Conservation (phyloP, 1,284 basidiomycete genomes). For the Abortiporus biennis region DNA sequence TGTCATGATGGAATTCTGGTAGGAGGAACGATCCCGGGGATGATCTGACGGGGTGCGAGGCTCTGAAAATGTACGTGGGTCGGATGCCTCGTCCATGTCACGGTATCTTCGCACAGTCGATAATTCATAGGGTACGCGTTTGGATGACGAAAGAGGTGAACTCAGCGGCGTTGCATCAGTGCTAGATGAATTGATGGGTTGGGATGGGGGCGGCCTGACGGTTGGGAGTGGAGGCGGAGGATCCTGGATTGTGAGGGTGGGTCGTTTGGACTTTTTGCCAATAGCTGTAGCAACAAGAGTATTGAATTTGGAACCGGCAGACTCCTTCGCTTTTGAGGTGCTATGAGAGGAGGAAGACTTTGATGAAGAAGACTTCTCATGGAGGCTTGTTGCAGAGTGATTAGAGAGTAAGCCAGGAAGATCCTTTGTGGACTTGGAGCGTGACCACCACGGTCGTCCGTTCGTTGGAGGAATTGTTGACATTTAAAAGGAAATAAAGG, state of each 20-base stretch:
- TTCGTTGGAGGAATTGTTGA: slow-evolving; percentile 16
- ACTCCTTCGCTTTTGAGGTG: slow-evolving; percentile 18
- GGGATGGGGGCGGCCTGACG: slow-evolving; percentile 16
- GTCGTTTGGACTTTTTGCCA: slow-evolving; percentile 58
- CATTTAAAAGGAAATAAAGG: slow-evolving; percentile 19
- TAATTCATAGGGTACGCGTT: slow-evolving; percentile 31
- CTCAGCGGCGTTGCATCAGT: slow-evolving; percentile 16
- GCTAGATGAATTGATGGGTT: slow-evolving; percentile 20
- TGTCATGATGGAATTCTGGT: slow-evolving; percentile 51
- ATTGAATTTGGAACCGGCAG: slow-evolving; percentile 38
- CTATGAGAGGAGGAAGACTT: slow-evolving; percentile 6
- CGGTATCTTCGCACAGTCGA: slow-evolving; percentile 39
- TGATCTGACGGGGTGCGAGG: slow-evolving; percentile 49
- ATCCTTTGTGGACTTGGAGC: slow-evolving; percentile 25
- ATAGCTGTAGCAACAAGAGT: slow-evolving; percentile 49
- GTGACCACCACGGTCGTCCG: slow-evolving; percentile 28
- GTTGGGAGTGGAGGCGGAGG: slow-evolving; percentile 26
- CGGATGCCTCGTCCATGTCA: slow-evolving; percentile 23
- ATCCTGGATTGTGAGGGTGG: slow-evolving; percentile 46
- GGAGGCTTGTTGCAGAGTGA: slow-evolving; percentile 14
- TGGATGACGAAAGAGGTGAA: slow-evolving; percentile 18
- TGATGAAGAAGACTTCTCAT: slow-evolving; percentile 16
- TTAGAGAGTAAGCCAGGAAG: slow-evolving; percentile 13
- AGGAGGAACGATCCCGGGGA: slow-evolving; percentile 26
- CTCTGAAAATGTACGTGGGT: slow-evolving; percentile 21